A percentile compares a stretch with the other conserved stretches of the same genome.
phyloP scores from a whole-genome alignment of 2,329 filamentous ascomycete species.

The Fusarium pseudograminearum region DNA sequence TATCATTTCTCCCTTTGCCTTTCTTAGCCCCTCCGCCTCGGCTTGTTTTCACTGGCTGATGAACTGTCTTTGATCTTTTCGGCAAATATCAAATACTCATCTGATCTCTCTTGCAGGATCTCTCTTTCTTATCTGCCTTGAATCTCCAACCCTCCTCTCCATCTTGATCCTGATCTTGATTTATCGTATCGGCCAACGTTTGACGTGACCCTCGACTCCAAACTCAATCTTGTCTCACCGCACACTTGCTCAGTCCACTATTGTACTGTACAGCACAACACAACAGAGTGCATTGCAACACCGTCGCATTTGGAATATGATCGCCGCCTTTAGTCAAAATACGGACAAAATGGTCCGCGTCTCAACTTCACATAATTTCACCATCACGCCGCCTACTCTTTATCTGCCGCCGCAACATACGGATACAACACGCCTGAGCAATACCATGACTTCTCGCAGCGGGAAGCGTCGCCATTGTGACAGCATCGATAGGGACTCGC shows the following conservation, averaged over 20 bases:
- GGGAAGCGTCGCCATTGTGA: constrained; percentile 43
- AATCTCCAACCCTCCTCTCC: constrained; percentile 14
- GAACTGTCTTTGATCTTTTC: constrained; percentile 25
- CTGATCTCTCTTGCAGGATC: constrained; percentile 34
- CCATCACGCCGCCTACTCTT: constrained; percentile 19
- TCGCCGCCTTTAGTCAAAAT: constrained; percentile 27
- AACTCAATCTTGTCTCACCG: constrained; percentile 4
- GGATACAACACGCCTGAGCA: constrained; percentile 7
- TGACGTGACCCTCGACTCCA: neutral
- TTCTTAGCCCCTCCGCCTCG: constrained; percentile 27
- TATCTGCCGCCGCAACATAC: constrained; percentile 27
- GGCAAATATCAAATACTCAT: constrained; percentile 42
- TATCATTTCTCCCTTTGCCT: constrained; percentile 10
- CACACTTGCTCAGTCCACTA: neutral
- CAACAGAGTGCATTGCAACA: neutral
- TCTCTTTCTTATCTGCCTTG: constrained; percentile 26
- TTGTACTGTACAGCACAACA: neutral
- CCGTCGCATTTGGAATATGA: constrained; percentile 14
- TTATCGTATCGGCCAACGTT: neutral
- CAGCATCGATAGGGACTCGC: constrained; percentile 36
- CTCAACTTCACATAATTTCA: constrained; percentile 27
- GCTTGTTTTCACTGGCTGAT: constrained; percentile 37
- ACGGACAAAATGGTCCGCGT: constrained; percentile 28
- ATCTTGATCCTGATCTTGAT: constrained; percentile 9
- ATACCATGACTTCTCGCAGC: constrained; percentile 37